Evolutionary conservation across 352 stramenopile genomes (phyloP), one percentile per base, ranked within the genome.

Genomic region (Globisporangium cylindrosporum): DNA sequence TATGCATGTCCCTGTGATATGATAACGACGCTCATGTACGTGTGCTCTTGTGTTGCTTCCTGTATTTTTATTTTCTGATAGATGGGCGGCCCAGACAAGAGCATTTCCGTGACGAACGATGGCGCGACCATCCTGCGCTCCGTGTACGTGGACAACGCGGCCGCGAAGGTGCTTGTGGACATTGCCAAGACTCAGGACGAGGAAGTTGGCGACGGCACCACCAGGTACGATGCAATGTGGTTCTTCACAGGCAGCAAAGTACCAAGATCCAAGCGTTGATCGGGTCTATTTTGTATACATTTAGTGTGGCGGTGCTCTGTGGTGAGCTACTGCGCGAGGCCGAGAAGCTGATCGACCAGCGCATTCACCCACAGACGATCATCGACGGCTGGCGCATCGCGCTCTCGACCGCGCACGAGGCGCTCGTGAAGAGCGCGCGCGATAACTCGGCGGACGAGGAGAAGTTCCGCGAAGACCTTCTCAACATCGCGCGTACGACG

Each of bases 131-230:
- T 99, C 78, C 80, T 99, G 49, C 94, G 95, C 70, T 93, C 90
- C 15, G 85, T 99, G 51, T 97, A 99, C 72, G 87, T 99, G 36
- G 98, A 99, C 75, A 99, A 99, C 76, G 92, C 98, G 32, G 98
- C 98, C 20, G 98, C 98, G 29, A 99, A 99, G 77, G 94, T 99
- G 9, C 88, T 99, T 36, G 97, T 99, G 22, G 97, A 99, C 73
- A 99, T 99, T 79, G 93, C 97, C 59, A 98, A 98, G 86, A 99
- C 97, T 9, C 96, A 99, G 80, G 98, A 99, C 83, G 96, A 99
- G 64, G 97, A 99, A 81, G 97, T 99, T 8, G 98, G 98, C 46
- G 98, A 99, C 79, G 98, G 98, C 58, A 99, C 98, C 32, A 99
- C 98, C 14, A 97, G 72, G 69, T 80, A 73, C 9, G n/a, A 49